Conservation (phyloP, 2,329 filamentous ascomycete genomes). For the Fonsecaea multimorphosa region DNA sequence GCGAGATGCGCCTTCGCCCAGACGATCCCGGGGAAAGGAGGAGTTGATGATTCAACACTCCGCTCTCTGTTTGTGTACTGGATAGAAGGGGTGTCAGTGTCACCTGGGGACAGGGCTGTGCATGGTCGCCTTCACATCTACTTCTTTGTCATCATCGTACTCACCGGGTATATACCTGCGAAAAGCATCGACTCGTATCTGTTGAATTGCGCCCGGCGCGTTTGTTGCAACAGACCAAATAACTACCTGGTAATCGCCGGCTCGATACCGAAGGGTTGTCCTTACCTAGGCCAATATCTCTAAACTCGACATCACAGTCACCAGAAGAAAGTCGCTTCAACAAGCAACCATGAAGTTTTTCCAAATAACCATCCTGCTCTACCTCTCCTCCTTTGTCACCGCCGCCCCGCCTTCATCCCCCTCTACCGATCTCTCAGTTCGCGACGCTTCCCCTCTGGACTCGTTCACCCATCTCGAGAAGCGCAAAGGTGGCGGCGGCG, state of each 20-base stretch:
- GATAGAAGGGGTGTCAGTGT: too few species aligned
- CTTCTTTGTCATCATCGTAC: background rate
- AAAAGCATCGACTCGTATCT: background rate
- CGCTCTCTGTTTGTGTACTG: background rate
- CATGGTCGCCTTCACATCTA: background rate
- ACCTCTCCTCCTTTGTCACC: constrained; percentile 27
- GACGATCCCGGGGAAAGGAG: constrained; percentile 1
- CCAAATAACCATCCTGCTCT: constrained; percentile 25
- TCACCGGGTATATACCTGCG: too few species aligned
- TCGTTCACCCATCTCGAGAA: constrained; percentile 36
- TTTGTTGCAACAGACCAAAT: background rate
- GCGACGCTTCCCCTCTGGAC: constrained; percentile 28
- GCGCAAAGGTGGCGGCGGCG: constrained; percentile 40
- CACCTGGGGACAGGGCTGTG: background rate
- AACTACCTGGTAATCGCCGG: background rate
- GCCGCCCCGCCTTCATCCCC: constrained; percentile 27
- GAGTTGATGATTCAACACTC: constrained; percentile 9
- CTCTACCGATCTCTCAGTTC: constrained; percentile 26
- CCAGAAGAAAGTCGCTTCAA: background rate
- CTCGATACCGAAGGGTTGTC: background rate
- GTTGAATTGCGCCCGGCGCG: background rate
- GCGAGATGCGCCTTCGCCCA: background rate
- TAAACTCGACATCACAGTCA: background rate
- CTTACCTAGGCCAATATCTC: background rate
- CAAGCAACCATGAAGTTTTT: constrained; percentile 30